Percentiles rank a stretch among this genome's conserved stretches.
These are phyloP conservation scores for Leccinum ochraceum DNA, from an alignment of 768 basidiomycete genomes.

Conservation along the genomic window DNA sequence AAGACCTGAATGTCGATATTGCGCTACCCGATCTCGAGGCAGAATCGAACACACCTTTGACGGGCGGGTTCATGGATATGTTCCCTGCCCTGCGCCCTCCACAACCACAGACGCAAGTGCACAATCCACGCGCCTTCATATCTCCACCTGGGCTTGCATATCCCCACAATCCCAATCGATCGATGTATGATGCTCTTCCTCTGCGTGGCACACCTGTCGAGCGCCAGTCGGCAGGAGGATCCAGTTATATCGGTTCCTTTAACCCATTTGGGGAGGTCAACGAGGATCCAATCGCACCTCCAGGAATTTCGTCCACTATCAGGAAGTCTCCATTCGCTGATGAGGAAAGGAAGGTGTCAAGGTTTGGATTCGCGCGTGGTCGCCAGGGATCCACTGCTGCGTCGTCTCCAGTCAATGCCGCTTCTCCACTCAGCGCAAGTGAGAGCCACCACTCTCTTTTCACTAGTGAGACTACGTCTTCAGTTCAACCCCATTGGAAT, in stretches of 20 bases:
- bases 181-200: conserved; percentile 57
- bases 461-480: conserved; percentile 39
- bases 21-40: conserved; percentile 49
- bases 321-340: conserved; percentile 53
- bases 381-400: conserved; percentile 58
- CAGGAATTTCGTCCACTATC: conserved; percentile 33
- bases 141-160: conserved; percentile 57
- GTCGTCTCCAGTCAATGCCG: conserved; percentile 57
- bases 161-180: conserved; percentile 46
- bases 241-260: conserved; percentile 72
- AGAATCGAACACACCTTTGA: conserved; percentile 55
- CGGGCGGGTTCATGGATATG: conserved; percentile 65
- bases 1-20: conserved; percentile 40
- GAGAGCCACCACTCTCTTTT: conserved; percentile 52
- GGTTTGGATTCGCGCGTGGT: conserved; percentile 80
- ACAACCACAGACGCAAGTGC: conserved; percentile 21
- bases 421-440: conserved; percentile 55
- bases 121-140: conserved; percentile 37
- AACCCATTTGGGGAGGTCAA: conserved; percentile 72
- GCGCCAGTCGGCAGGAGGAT: conserved; percentile 45
- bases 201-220: conserved; percentile 44
- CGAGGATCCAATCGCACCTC: conserved; percentile 45
- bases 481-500: conserved; percentile 47
- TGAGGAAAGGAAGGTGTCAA: conserved; percentile 63
- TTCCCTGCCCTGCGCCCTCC: conserved; percentile 61